A percentile compares a stretch with the other conserved stretches of the same genome.
phyloP scores from a whole-genome alignment of 176 grass and related monocot genomes.

The Aegilops speltoides region DNA sequence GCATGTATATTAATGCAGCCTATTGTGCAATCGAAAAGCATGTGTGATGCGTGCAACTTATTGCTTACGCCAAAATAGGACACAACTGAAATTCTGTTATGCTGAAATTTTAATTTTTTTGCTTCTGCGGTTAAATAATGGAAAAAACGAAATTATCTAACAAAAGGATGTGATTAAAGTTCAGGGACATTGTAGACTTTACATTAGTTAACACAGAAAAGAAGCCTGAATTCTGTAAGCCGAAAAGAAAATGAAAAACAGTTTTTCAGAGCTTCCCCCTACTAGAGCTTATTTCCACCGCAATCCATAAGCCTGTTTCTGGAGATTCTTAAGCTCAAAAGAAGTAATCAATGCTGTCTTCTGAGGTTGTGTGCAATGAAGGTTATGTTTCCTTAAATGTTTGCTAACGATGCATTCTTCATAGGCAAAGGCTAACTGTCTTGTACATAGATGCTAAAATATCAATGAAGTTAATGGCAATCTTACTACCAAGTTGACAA shows the following conservation, averaged over 20 bases:
- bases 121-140: no score
- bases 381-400: neutral
- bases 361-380: neutral
- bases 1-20: neutral
- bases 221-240: no score
- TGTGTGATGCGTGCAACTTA: neutral
- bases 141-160: no score
- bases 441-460: neutral
- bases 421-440: neutral
- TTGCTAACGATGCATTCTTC: neutral
- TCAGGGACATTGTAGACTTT: no score
- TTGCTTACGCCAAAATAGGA: neutral
- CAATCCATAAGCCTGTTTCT: no score
- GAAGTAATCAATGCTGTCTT: neutral
- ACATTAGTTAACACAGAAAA: no score
- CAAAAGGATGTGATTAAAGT: no score
- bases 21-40: neutral
- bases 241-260: no score
- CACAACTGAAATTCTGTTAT: no score
- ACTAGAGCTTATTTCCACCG: no score
- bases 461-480: neutral
- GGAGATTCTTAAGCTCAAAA: neutral
- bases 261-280: no score
- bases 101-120: no score
- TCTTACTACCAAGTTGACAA: neutral